Percentiles rank a stretch among this genome's conserved stretches.
These are phyloP conservation scores for Fagus crenata DNA, from an alignment of 306 rosid genomes.

Conservation along the genomic window DNA sequence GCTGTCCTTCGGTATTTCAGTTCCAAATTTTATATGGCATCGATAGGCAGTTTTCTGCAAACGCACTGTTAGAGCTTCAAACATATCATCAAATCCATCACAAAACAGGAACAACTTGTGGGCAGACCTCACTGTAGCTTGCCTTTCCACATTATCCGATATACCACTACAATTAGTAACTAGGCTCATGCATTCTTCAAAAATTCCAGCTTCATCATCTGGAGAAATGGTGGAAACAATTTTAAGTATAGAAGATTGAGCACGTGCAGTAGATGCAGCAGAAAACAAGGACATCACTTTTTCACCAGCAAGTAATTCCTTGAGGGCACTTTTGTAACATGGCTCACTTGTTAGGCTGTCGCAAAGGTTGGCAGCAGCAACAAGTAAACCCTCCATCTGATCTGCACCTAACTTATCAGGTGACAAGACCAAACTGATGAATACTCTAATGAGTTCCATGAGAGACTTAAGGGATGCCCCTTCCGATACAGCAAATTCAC, in stretches of 20 bases:
- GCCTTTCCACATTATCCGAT: conserved; percentile 60
- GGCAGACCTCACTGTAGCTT: conserved; percentile 81
- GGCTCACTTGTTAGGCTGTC: conserved; percentile 50
- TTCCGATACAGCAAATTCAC: conserved; percentile 59
- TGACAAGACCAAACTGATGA: conserved; percentile 57
- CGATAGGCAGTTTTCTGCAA: conserved; percentile 78
- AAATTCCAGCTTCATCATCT: conserved; percentile 55
- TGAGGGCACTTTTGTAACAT: conserved; percentile 47
- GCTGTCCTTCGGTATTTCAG: conserved; percentile 45
- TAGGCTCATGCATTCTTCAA: conserved; percentile 58
- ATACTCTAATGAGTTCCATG: conserved; percentile 62
- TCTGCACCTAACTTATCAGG: conserved; percentile 46
- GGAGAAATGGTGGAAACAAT: conserved; percentile 63
- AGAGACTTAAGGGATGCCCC: conserved; percentile 70
- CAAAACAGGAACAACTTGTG: conserved; percentile 71
- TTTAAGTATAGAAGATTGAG: conserved; percentile 70
- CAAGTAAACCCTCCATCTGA: conserved; percentile 73
- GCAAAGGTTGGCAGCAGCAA: conserved; percentile 63
- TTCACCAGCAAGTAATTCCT: conserved; percentile 59
- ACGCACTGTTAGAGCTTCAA: conserved; percentile 60
- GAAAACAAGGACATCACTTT: conserved; percentile 59
- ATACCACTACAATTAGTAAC: conserved; percentile 76
- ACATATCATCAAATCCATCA: conserved; percentile 67
- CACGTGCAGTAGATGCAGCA: conserved; percentile 51
- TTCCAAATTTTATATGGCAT: conserved; percentile 76